Evolutionary conservation across 2,329 filamentous ascomycete genomes (phyloP), one percentile per base, ranked within the genome.

Genomic region (Clonostachys rosea): DNA sequence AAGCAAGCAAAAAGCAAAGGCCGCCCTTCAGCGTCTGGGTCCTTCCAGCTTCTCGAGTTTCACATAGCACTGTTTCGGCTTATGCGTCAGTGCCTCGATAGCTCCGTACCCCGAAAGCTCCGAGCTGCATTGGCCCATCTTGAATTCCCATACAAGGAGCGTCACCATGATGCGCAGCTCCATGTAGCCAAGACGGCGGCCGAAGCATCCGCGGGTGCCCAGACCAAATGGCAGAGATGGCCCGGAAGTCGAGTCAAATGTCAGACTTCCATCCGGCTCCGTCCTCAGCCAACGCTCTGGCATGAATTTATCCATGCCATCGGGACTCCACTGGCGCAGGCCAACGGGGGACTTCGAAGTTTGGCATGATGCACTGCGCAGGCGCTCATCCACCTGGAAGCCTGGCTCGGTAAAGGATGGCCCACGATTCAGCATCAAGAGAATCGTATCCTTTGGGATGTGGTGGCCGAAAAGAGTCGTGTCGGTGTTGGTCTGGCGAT

Each of bases 191-290:
- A 64, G 49, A 18, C 49, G 55, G 40, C 56, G 58, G 0, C 69
- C 68, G n/a, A 58, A 71, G 40, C 69, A 72, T 0, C 61, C 59
- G 2, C 69, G 49, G 1, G 58, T 50, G 0, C 69, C 69, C 2
- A 62, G 12, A 0, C 69, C 63, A 49, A 71, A 72, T 0, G 61
- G 48, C 6, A 68, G 52, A 2, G 52, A 43, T 0, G 67, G 67
- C 0, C 66, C 64, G 0, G 63, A 58, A 13, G 54, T 50, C 0
- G 56, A 45, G 41, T 66, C 59, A 39, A 64, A 68, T n/a, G 36
- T 39, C 14, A n/a, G 36, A 39, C 14, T 39, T 7, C 36, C 36
- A 18, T 40, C 49, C 10, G 18, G 33, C 8, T 41, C 36, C 16
- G 16, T 30, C 6, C 9, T 16, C 9, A 52, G 40, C 50, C 44